phyloP scores from a whole-genome alignment of 228 moss, liverwort and hornwort genomes.

The Sphagnum magellanicum region DNA sequence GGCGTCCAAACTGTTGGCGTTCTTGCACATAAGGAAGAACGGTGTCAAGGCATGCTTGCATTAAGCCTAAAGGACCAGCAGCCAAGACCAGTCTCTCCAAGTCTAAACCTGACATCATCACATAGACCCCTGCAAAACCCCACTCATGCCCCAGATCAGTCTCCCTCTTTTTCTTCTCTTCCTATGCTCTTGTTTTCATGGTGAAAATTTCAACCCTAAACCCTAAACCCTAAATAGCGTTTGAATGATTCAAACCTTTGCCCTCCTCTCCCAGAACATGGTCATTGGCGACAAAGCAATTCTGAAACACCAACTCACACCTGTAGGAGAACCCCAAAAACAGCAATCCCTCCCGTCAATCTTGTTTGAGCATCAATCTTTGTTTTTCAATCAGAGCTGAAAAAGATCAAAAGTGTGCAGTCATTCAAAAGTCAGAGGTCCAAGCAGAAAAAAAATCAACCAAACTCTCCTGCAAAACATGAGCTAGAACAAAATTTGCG shows the following conservation, averaged over 20 bases:
- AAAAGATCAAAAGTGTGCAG: no score
- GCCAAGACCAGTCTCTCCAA: slow-evolving; percentile 91
- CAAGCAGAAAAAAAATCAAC: no score
- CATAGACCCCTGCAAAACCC: slow-evolving; percentile 79
- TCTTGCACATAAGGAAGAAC: slow-evolving; percentile 92
- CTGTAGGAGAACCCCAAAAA: slow-evolving; percentile 22
- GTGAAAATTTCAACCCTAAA: not conserved
- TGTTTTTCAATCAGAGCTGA: slow-evolving; percentile 2
- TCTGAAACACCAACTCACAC: slow-evolving; percentile 96
- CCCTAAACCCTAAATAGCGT: no score
- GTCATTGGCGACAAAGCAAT: slow-evolving; percentile 86
- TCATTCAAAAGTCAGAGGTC: no score
- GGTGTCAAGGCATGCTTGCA: slow-evolving; percentile 96
- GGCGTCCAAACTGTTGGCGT: slow-evolving; percentile 86
- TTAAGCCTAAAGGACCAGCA: slow-evolving; percentile 89
- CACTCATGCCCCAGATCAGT: no score
- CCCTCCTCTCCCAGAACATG: slow-evolving; percentile 92
- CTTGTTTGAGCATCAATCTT: no score
- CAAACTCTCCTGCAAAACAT: no score
- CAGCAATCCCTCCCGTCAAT: no score
- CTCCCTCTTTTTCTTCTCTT: no score
- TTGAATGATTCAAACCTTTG: slow-evolving; percentile 53
- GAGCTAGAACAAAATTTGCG: no score
- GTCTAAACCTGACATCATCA: slow-evolving; percentile 99
- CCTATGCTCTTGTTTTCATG: no score